phyloP scores from a whole-genome alignment of 2,329 filamentous ascomycete genomes.

The Ceratocystiopsis sp. region DNA sequence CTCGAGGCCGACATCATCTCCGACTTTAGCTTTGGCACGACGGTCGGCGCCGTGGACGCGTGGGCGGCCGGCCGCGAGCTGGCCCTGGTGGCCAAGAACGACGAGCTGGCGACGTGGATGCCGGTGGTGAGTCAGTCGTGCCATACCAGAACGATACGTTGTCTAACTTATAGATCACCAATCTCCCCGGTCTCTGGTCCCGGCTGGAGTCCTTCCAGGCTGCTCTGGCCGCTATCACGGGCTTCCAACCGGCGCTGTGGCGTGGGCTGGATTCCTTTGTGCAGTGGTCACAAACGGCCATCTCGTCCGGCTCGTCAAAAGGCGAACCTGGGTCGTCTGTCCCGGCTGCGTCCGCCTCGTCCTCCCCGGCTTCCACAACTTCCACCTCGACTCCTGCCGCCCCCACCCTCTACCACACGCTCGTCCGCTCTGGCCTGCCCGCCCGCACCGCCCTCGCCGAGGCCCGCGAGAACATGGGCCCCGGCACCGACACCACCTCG shows the following conservation, averaged over 20 bases:
- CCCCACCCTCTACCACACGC: neutral
- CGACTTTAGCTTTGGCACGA: neutral
- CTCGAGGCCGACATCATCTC: constrained; percentile 4
- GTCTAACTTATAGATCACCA: constrained; percentile 1
- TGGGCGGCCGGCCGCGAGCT: constrained; percentile 1
- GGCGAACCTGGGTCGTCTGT: neutral
- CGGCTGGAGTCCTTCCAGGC: neutral
- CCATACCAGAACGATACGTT: too few species aligned
- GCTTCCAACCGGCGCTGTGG: neutral
- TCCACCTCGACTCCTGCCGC: neutral
- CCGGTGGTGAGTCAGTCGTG: constrained; percentile 1
- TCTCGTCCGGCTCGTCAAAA: neutral
- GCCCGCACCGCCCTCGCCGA: constrained; percentile 2
- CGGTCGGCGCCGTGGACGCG: constrained; percentile 2
- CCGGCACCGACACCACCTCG: constrained; percentile 6
- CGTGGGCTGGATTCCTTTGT: neutral
- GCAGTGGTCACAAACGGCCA: neutral
- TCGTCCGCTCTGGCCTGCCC: constrained; percentile 2
- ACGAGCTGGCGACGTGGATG: constrained; percentile 6
- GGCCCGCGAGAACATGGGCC: constrained; percentile 7
- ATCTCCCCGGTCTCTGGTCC: neutral
- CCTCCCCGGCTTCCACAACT: too few species aligned
- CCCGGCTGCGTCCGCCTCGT: too few species aligned
- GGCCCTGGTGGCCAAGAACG: constrained; percentile 4
- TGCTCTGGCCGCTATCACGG: neutral